phyloP scores from a whole-genome alignment of 2,329 filamentous ascomycete genomes.

The Aspergillus brunneoviolaceus region DNA sequence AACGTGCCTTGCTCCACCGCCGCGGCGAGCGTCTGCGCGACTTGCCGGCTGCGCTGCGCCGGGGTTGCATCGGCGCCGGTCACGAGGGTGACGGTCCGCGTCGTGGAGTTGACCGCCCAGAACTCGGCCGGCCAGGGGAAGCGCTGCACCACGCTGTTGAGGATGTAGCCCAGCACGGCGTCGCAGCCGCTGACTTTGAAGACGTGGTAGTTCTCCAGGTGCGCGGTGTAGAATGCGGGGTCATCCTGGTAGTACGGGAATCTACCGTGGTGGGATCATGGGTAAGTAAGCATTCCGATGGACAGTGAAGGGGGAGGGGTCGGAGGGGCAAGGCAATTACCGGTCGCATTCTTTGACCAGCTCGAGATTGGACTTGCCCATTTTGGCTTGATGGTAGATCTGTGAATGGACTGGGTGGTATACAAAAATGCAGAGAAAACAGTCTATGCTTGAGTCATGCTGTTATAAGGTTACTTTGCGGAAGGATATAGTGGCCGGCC shows the following conservation, averaged over 20 bases:
- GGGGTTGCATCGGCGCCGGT: constrained; percentile 58
- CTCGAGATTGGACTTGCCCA: constrained; percentile 52
- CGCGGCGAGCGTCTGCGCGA: constrained; percentile 60
- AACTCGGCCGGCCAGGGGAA: constrained; percentile 54
- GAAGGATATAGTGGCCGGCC: no score
- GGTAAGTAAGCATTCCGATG: constrained; percentile 9
- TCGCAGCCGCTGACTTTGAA: constrained; percentile 68
- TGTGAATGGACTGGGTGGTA: no score
- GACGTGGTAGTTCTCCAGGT: constrained; percentile 57
- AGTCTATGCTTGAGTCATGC: background rate
- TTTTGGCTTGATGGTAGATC: constrained; percentile 11
- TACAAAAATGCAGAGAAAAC: background rate
- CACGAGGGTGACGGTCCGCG: constrained; percentile 63
- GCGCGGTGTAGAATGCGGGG: constrained; percentile 55
- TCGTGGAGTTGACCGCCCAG: constrained; percentile 59
- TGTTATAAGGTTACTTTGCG: no score
- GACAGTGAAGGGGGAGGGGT: background rate
- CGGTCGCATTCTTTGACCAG: constrained; percentile 59
- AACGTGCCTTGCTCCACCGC: constrained; percentile 74
- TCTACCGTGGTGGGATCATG: constrained; percentile 45
- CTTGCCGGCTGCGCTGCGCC: constrained; percentile 59
- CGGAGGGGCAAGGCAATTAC: constrained; percentile 26
- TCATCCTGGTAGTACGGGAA: constrained; percentile 73
- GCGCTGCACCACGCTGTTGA: constrained; percentile 46
- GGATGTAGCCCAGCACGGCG: constrained; percentile 62